Conservation (phyloP, 2,329 filamentous ascomycete species). For the Venturia aucupariae region DNA sequence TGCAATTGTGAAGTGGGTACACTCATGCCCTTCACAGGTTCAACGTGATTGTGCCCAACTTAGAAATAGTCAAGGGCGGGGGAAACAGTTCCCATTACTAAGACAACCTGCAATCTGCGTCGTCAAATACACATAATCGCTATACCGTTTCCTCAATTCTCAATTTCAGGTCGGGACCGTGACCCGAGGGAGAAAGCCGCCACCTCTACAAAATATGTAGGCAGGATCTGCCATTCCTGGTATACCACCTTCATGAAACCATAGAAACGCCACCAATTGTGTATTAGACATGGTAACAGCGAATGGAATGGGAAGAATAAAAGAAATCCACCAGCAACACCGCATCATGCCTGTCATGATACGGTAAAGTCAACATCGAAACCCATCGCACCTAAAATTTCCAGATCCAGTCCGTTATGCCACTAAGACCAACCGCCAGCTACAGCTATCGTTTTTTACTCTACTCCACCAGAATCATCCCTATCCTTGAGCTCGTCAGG, state of each 20-base stretch:
- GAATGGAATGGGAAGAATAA: not conserved
- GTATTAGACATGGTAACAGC: not conserved
- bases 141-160: not conserved
- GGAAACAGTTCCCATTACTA: not conserved
- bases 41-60: no score
- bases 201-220: not conserved
- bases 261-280: not conserved
- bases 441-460: not conserved
- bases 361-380: not conserved
- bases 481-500: constrained; percentile 33
- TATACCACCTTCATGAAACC: not conserved
- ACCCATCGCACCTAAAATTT: not conserved
- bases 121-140: not conserved
- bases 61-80: no score
- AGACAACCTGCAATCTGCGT: not conserved
- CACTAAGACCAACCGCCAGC: not conserved
- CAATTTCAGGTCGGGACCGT: not conserved
- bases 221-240: not conserved
- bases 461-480: constrained; percentile 20
- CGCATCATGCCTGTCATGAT: not conserved
- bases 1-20: no score
- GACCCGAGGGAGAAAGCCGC: not conserved
- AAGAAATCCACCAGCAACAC: not conserved
- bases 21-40: no score
- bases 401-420: not conserved